A percentile compares a stretch with the other conserved stretches of the same genome.
Conservation (phyloP, 352 stramenopile genomes). For the Paralagenidium karlingii region DNA sequence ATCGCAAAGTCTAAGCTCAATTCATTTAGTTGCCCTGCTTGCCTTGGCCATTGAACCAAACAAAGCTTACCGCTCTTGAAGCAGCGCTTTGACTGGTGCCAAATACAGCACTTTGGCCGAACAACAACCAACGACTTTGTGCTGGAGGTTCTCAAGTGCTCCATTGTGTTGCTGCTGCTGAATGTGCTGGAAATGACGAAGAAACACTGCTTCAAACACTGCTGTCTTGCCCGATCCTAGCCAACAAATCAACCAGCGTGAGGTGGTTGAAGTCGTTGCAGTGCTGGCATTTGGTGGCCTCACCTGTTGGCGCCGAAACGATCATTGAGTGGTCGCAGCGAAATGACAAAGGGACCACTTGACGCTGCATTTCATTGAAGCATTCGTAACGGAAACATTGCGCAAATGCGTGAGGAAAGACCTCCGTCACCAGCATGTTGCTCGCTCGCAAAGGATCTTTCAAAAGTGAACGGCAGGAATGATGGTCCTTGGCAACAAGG, state of each 20-base stretch:
- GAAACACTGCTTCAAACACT: slow-evolving; percentile 29
- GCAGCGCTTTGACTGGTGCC: slow-evolving; percentile 22
- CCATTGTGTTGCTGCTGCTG: neutral
- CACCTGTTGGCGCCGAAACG: slow-evolving; percentile 30
- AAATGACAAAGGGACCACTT: slow-evolving; percentile 21
- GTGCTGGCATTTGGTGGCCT: neutral
- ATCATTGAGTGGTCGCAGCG: slow-evolving; percentile 16
- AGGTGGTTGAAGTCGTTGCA: neutral
- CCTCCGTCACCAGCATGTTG: slow-evolving; percentile 1
- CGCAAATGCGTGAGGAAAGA: slow-evolving; percentile 20
- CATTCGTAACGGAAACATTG: slow-evolving; percentile 26
- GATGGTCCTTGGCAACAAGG: too few species aligned
- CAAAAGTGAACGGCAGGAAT: too few species aligned
- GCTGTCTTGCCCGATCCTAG: slow-evolving; percentile 32
- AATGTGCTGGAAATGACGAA: slow-evolving; percentile 13
- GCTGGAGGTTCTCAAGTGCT: too few species aligned
- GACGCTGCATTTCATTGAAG: slow-evolving; percentile 29
- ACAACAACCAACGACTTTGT: too few species aligned
- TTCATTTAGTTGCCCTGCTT: neutral
- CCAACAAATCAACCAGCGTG: neutral
- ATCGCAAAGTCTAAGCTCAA: slow-evolving; percentile 11
- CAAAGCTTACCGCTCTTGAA: slow-evolving; percentile 23
- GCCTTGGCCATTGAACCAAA: neutral
- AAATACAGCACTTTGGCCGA: slow-evolving; percentile 28
- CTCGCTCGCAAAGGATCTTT: too few species aligned